Percentiles rank a stretch among this genome's conserved stretches.
phyloP scores from a whole-genome alignment of 139 green algal genomes.

The Picochlorum sp. region DNA sequence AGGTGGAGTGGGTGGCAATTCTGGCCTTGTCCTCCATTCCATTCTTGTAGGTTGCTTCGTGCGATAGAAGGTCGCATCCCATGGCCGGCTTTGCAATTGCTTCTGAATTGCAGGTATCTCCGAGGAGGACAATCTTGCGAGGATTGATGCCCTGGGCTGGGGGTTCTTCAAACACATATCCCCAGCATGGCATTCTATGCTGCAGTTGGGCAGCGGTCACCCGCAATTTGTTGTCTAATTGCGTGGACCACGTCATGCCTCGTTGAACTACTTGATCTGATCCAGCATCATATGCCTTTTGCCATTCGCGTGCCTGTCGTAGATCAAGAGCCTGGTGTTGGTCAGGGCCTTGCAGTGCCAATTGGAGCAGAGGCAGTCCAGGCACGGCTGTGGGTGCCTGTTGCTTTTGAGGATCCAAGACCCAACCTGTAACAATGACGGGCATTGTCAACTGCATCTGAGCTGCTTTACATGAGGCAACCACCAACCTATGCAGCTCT shows the following conservation, averaged over 20 bases:
- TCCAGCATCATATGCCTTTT: conserved; percentile 22
- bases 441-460: conserved; percentile 18
- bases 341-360: conserved; percentile 23
- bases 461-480: conserved; percentile 16
- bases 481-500: conserved; percentile 32
- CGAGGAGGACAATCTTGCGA: conserved; percentile 80
- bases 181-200: conserved; percentile 5
- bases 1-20: conserved; percentile 81
- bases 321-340: conserved; percentile 8
- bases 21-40: conserved; percentile 66
- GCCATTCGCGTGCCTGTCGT: conserved; percentile 2
- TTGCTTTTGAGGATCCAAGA: conserved; percentile 12
- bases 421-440: conserved; percentile 33
- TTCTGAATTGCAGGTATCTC: conserved; percentile 76
- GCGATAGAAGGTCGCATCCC: conserved; percentile 70
- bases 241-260: conserved; percentile 34
- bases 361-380: conserved; percentile 1
- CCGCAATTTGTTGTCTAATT: conserved; percentile 78
- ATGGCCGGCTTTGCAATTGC: conserved; percentile 51
- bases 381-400: neutral
- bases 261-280: conserved; percentile 16
- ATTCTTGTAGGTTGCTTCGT: conserved; percentile 83
- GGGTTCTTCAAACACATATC: conserved; percentile 15
- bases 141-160: conserved; percentile 14
- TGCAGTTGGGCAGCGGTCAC: conserved; percentile 19